Conservation (phyloP, 2,329 filamentous ascomycete species). For the Alternaria ventricosa region DNA sequence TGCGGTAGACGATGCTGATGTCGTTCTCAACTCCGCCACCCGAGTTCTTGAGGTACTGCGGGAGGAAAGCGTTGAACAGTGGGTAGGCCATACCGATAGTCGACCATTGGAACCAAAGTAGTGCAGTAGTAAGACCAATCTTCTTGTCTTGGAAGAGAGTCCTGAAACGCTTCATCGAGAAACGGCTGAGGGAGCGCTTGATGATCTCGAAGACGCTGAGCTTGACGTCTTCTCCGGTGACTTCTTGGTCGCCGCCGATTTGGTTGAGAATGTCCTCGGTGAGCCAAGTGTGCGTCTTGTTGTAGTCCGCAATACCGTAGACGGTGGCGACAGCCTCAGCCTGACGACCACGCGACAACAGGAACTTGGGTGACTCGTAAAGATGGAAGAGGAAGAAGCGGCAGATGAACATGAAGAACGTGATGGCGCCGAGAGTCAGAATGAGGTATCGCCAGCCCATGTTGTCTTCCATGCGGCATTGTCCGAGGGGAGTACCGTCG, state of each 20-base stretch:
- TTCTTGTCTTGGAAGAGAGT: conserved; percentile 64
- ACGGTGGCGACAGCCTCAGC: conserved; percentile 80
- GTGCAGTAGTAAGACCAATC: conserved; percentile 56
- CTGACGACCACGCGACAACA: conserved; percentile 78
- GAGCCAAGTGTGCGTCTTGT: conserved; percentile 61
- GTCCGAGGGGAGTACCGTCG: conserved; percentile 10
- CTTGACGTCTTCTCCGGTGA: conserved; percentile 43
- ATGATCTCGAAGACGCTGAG: conserved; percentile 59
- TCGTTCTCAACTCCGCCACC: conserved; percentile 39
- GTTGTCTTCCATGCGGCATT: conserved; percentile 62
- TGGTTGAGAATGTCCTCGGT: conserved; percentile 70
- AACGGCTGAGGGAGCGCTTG: conserved; percentile 66
- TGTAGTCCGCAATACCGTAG: conserved; percentile 77
- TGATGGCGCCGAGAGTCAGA: conserved; percentile 72
- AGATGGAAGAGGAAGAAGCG: conserved; percentile 83
- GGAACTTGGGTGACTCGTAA: conserved; percentile 84
- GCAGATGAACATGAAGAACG: conserved; percentile 76
- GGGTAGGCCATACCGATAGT: conserved; percentile 87
- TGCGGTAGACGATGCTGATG: conserved; percentile 67
- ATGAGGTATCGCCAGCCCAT: conserved; percentile 79
- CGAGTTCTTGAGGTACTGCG: conserved; percentile 76
- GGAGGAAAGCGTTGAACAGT: conserved; percentile 89
- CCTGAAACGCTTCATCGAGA: conserved; percentile 70
- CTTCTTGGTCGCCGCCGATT: conserved; percentile 58
- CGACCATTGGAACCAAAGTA: conserved; percentile 81